A percentile compares a stretch with the other conserved stretches of the same genome.
phyloP scores from a whole-genome alignment of 192 early-diverging fungal species.

The Entomortierella parvispora region DNA sequence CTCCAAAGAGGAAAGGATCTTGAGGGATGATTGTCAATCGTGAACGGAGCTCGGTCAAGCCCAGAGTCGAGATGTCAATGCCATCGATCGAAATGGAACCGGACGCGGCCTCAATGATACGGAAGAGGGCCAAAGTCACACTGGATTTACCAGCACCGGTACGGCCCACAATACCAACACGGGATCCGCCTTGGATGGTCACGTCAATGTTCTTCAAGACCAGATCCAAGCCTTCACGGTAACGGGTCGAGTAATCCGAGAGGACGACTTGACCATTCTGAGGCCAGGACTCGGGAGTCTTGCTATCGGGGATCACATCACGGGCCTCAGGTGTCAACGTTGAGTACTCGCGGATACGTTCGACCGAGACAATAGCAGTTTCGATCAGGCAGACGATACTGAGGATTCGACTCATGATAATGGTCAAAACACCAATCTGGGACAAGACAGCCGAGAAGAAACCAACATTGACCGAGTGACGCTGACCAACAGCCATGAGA shows the following conservation, averaged over 20 bases:
- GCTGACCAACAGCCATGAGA: background rate
- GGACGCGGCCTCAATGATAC: slow-evolving; percentile 66
- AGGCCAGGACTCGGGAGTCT: slow-evolving; percentile 56
- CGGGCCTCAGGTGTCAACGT: slow-evolving; percentile 66
- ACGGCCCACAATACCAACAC: slow-evolving; percentile 64
- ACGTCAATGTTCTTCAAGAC: slow-evolving; percentile 56
- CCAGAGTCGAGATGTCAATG: slow-evolving; percentile 61
- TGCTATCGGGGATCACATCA: slow-evolving; percentile 4
- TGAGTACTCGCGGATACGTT: slow-evolving; percentile 81
- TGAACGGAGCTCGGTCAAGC: slow-evolving; percentile 62
- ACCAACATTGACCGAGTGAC: background rate
- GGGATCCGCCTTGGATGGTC: slow-evolving; percentile 57
- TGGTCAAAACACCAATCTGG: background rate
- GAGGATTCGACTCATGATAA: background rate
- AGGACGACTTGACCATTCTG: slow-evolving; percentile 60
- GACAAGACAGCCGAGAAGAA: background rate
- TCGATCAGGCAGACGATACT: background rate
- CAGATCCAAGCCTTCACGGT: slow-evolving; percentile 52
- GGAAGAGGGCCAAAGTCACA: slow-evolving; percentile 68
- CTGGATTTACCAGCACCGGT: slow-evolving; percentile 73
- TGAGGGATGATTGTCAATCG: slow-evolving; percentile 76
- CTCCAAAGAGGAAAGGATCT: slow-evolving; percentile 69
- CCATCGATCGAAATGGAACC: slow-evolving; percentile 63
- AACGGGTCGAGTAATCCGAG: slow-evolving; percentile 55
- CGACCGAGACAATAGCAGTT: slow-evolving; percentile 72